Base-by-base conservation (phyloP, 768 basidiomycete species). In the Rhizopogon rudus region DNA sequence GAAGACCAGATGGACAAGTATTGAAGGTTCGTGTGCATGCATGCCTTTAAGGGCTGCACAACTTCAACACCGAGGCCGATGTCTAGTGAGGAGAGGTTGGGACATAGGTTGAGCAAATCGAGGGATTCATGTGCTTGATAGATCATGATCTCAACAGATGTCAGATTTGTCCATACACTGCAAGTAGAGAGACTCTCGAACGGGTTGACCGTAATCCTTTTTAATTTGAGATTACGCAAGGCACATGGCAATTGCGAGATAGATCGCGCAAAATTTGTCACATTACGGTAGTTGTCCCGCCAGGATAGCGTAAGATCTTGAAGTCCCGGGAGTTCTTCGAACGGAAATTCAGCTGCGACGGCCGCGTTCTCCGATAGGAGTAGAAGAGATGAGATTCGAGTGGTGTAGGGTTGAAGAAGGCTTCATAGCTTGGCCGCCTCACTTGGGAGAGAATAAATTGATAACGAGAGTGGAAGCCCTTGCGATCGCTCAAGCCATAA, bases 361-460 rank as follows among this genome's bases (percentile, higher is more conserved):
- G 41, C 56, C 3, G 57, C 64, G 12, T 12, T 44, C 63, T 59
- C 33, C 57, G 57, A 5, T 13, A 57, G 53, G 65, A 28, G 6
- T 55, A 41, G 13, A 56, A 48, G n/a, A 56, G 61, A 35, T 56
- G 54, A 3, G 56, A 52, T 17, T 64, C 58, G 6, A 64, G 54
- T 33, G 59, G 59, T 7, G 66, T 59, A n/a, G 59, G 64, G 2
- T 63, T 35, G 13, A 65, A 35, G 35, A 62, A 28, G 56, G 56
- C 5, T 43, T 44, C 2, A 44, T 44, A 17, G 65, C 53, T 16
- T 65, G 58, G 3, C 65, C 50, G 33, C 55, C 60, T 35, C 52
- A 52, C 17, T 54, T 53, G 25, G 57, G 13, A 20, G 51, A 44
- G 8, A 33, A 33, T 33, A 7, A 6, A 33, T 33, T 9, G 31